Base-by-base conservation (phyloP, 1,284 basidiomycete genomes). In the Afroboletus lepidellus region DNA sequence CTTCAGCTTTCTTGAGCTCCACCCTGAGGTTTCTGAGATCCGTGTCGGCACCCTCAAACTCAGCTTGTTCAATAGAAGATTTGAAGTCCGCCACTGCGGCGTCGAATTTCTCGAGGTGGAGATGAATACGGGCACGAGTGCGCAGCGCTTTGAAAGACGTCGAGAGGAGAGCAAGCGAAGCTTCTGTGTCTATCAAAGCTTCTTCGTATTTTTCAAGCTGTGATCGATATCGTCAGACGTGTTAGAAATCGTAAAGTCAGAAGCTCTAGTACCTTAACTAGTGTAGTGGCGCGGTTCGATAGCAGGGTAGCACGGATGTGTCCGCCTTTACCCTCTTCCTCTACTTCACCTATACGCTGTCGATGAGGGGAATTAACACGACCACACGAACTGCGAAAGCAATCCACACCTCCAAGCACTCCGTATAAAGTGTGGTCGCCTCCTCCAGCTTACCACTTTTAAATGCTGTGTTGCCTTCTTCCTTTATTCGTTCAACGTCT, bases 141-240 rank as follows among this genome's bases (percentile, higher is more conserved):
- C 92, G 85, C 36, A 92, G 74, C 2, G 91, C 90, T 72, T 95
- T 95, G 77, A 87, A 91, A 23, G 88, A 89, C 27, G 76, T 75
- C 0, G 86, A 76, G 53, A 79, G 70, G 41, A 94, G 77, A 8
- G 66, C 58, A 8, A 94, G 77, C 6, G 90, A 90, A 11, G 77
- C 75, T 48, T 85, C 80, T 8, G 84, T 88, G 65, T 93, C 91
- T 33, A 69, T 66, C 25, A 94, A 76, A 0, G 92, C 90, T 15
- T 87, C 83, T 18, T 83, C 73, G 61, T 86, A 77, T 44, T 76
- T 74, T 50, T 81, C 76, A 24, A 90, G 72, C 86, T 92, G 67
- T 1, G 21, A 27, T 38, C 47, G 29, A 41, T 46, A 55, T 52
- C 48, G 34, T 59, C 52, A 62, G 53, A 50, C 16, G 27, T 1